phyloP scores from a whole-genome alignment of 176 grass and related monocot species.

The Ensete ventricosum region DNA sequence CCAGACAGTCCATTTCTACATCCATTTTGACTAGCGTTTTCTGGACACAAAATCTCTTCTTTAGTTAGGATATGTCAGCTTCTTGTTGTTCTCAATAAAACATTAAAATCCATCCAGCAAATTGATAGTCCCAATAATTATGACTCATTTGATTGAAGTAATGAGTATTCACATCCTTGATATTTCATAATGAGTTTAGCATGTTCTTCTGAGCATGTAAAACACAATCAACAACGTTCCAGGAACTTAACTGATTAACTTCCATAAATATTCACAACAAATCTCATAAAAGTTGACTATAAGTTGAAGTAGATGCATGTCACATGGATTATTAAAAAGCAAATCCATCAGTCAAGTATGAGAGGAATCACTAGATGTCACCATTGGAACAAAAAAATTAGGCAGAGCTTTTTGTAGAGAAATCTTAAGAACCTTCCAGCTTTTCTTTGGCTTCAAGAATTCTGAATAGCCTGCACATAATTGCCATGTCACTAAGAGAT shows the following conservation, averaged over 20 bases:
- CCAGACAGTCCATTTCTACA: background rate
- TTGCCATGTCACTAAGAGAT: background rate
- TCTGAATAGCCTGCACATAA: slow-evolving; percentile 77
- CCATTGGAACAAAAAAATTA: too few relatives aligned
- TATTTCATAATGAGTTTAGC: too few relatives aligned
- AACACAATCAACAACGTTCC: too few relatives aligned
- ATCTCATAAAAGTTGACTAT: background rate
- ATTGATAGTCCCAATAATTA: too few relatives aligned
- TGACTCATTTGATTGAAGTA: too few relatives aligned
- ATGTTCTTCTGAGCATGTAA: too few relatives aligned
- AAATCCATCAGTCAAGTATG: too few relatives aligned
- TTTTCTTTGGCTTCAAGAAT: slow-evolving; percentile 60
- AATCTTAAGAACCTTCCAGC: slow-evolving; percentile 43
- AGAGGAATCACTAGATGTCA: too few relatives aligned
- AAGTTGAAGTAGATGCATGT: background rate
- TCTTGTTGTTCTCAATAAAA: slow-evolving; percentile 60
- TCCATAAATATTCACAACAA: too few relatives aligned
- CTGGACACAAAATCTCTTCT: slow-evolving; percentile 20
- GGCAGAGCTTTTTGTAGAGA: background rate
- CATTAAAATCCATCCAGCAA: slow-evolving; percentile 26
- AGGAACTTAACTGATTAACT: too few relatives aligned
- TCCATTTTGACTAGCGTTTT: slow-evolving; percentile 17
- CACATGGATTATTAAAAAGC: too few relatives aligned
- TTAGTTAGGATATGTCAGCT: slow-evolving; percentile 28
- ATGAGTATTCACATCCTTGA: too few relatives aligned